A percentile compares a stretch with the other conserved stretches of the same genome.
Conservation (phyloP, 1,284 basidiomycete genomes). For the Ganoderma lucidum region DNA sequence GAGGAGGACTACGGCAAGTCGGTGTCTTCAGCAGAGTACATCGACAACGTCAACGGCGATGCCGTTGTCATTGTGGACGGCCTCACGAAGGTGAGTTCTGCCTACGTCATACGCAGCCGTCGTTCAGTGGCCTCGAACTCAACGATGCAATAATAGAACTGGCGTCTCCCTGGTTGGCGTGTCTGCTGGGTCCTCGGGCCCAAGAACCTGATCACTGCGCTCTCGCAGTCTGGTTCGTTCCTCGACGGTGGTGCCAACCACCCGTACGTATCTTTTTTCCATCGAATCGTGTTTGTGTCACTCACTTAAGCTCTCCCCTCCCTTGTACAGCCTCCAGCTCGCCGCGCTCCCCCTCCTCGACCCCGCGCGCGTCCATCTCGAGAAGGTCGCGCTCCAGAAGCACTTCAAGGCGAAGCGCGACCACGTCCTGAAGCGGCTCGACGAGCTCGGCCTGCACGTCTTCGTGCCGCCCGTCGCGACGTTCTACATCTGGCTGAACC, state of each 20-base stretch:
- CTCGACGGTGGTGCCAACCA: slow-evolving; percentile 91
- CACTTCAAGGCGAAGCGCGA: slow-evolving; percentile 94
- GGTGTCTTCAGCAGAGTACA: slow-evolving; percentile 83
- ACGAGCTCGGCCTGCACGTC: slow-evolving; percentile 80
- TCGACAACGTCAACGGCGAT: slow-evolving; percentile 89
- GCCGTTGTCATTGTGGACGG: slow-evolving; percentile 90
- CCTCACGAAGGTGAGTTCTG: slow-evolving; percentile 79
- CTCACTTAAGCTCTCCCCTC: background rate
- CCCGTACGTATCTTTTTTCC: slow-evolving; percentile 59
- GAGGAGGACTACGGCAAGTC: slow-evolving; percentile 80
- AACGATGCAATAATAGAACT: slow-evolving; percentile 60
- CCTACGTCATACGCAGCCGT: background rate
- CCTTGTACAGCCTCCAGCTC: slow-evolving; percentile 71
- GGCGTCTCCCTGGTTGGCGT: slow-evolving; percentile 93
- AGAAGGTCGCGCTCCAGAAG: slow-evolving; percentile 85
- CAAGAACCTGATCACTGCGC: slow-evolving; percentile 86
- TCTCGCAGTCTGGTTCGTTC: slow-evolving; percentile 90
- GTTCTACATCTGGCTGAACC: slow-evolving; percentile 93
- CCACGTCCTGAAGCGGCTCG: slow-evolving; percentile 86
- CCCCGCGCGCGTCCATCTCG: slow-evolving; percentile 69
- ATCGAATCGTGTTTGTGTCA: no score
- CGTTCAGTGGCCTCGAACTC: background rate
- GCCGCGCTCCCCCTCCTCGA: slow-evolving; percentile 87
- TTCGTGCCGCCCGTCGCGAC: slow-evolving; percentile 79
- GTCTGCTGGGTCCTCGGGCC: slow-evolving; percentile 97